Evolutionary conservation across 2,329 filamentous ascomycete species (phyloP).

Genomic region (Xylaria sp.): DNA sequence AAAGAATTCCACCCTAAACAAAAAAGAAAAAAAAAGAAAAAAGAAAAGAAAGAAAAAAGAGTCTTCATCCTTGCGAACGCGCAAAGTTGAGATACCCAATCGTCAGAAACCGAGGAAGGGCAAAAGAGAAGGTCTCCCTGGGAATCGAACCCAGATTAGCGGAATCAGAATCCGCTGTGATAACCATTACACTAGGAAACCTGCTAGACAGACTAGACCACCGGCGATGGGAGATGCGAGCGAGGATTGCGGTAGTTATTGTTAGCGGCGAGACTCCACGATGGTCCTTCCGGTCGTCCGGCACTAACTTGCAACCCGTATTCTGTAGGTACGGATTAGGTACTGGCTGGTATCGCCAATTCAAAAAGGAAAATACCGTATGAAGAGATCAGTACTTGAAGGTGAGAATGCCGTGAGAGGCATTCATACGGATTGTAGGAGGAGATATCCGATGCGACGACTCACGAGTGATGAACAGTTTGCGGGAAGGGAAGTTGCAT

Average conservation of each 20-base stretch:
- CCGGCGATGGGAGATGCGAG: background rate
- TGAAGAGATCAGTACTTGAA: too few species aligned
- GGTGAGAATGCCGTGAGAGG: background rate
- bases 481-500: too few species aligned
- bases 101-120: background rate
- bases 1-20: too few species aligned
- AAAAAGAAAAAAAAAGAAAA: too few species aligned
- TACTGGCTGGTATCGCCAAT: too few species aligned
- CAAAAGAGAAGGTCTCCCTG: background rate
- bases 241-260: background rate
- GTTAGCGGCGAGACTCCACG: too few species aligned
- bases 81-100: too few species aligned
- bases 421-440: background rate
- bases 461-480: too few species aligned
- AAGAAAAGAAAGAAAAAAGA: too few species aligned
- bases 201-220: background rate
- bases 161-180: constrained; percentile 3
- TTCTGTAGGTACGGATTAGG: too few species aligned
- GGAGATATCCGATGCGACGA: background rate
- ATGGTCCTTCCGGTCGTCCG: background rate
- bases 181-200: constrained; percentile 4
- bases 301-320: background rate
- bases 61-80: too few species aligned
- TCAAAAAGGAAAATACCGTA: too few species aligned
- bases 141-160: constrained; percentile 3